These are phyloP conservation scores for Rhazya stricta DNA, from an alignment of 257 asterid species.

Conservation along the genomic window DNA sequence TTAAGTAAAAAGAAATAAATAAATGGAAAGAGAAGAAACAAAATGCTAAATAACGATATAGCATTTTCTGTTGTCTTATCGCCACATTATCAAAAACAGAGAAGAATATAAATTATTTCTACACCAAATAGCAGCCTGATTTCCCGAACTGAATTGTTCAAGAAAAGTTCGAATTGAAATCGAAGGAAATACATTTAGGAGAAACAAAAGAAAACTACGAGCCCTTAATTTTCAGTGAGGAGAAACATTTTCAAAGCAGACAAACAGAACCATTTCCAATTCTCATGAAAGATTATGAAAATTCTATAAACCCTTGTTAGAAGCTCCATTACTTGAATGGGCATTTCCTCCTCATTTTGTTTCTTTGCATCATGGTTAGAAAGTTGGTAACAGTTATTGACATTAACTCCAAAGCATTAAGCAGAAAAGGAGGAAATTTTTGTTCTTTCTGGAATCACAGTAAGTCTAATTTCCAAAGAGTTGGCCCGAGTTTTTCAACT, in stretches of 20 bases:
- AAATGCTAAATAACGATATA: not conserved
- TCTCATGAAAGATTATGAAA: not conserved
- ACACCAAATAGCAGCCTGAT: not conserved
- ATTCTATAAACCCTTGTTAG: not conserved
- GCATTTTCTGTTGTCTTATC: too few relatives aligned
- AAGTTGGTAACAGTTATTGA: not conserved
- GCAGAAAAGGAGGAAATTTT: not conserved
- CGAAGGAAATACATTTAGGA: not conserved
- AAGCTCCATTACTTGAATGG: slow-evolving; percentile 8
- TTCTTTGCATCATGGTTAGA: not conserved
- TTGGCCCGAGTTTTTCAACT: not conserved
- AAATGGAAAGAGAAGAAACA: not conserved
- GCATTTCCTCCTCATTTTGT: not conserved
- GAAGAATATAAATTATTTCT: not conserved
- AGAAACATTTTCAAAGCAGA: not conserved
- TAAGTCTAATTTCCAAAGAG: not conserved
- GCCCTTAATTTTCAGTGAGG: not conserved
- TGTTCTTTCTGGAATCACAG: not conserved
- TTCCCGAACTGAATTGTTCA: not conserved
- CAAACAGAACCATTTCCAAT: slow-evolving; percentile 1
- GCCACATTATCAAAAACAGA: not conserved
- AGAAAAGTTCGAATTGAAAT: not conserved
- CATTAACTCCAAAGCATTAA: not conserved
- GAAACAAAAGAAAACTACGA: not conserved
- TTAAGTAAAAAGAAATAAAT: not conserved